Percentiles rank a stretch among this genome's conserved stretches.
Evolutionary conservation across 129 eudicot genomes (phyloP).

Genomic region (Chrysanthemum seticuspe): DNA sequence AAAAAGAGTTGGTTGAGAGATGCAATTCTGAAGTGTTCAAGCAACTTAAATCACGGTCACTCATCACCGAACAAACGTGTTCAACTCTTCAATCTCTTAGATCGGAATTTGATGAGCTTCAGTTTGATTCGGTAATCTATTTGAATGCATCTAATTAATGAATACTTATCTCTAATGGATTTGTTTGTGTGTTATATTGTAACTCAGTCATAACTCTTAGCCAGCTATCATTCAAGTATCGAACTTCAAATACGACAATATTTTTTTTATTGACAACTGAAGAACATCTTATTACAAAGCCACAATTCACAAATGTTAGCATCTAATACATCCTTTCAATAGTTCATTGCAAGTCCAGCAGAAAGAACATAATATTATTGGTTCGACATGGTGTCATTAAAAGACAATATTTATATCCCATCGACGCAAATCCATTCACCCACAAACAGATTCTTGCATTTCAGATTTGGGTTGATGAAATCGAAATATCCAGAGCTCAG

Average conservation of each 20-base stretch:
- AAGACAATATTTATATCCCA: slow-evolving; percentile 18
- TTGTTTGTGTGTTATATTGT: too few species aligned
- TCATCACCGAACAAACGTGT: too few species aligned
- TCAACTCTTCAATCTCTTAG: too few species aligned
- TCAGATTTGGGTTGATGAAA: slow-evolving; percentile 45
- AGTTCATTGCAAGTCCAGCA: background rate
- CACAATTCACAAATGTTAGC: background rate
- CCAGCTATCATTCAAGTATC: background rate
- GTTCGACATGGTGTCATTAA: background rate
- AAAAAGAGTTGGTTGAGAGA: too few species aligned
- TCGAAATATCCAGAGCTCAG: slow-evolving; percentile 18
- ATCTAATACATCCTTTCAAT: background rate
- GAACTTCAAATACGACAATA: background rate
- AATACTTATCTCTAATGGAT: too few species aligned
- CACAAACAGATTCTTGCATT: slow-evolving; percentile 38
- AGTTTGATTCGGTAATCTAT: too few species aligned
- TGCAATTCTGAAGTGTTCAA: too few species aligned
- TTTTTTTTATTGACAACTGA: slow-evolving; percentile 1
- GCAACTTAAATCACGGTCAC: too few species aligned
- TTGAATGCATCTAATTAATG: too few species aligned
- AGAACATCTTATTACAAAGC: background rate
- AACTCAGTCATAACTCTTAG: background rate
- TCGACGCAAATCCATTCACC: slow-evolving; percentile 55
- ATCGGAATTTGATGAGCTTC: too few species aligned
- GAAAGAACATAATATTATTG: background rate